A percentile compares a stretch with the other conserved stretches of the same genome.
Evolutionary conservation across 2,329 filamentous ascomycete species (phyloP).

Genomic region (Paraphaeosphaeria sporulosa): DNA sequence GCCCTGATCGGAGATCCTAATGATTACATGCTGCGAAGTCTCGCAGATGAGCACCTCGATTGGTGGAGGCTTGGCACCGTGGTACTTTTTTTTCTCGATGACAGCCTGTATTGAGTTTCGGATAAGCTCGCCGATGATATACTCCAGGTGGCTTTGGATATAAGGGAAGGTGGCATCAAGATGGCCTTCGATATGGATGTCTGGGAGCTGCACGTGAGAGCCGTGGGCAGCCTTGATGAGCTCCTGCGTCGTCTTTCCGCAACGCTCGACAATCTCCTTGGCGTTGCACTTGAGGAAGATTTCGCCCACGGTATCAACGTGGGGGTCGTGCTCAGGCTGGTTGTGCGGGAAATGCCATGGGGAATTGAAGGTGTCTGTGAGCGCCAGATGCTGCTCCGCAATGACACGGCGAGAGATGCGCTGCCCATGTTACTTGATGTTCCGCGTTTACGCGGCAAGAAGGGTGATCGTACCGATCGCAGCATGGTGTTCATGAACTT

Average conservation of each 20-base stretch:
- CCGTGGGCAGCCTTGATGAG: slow-evolving; percentile 80
- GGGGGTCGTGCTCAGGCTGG: slow-evolving; percentile 65
- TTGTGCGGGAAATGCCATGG: slow-evolving; percentile 88
- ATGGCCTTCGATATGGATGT: slow-evolving; percentile 84
- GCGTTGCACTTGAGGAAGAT: slow-evolving; percentile 94
- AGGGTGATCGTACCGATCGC: slow-evolving; percentile 72
- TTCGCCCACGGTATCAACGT: slow-evolving; percentile 89
- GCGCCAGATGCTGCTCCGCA: slow-evolving; percentile 92
- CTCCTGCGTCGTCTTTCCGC: slow-evolving; percentile 76
- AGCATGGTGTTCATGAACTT: slow-evolving; percentile 95
- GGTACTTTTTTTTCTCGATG: slow-evolving; percentile 72
- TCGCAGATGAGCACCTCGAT: slow-evolving; percentile 96
- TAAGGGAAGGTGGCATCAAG: slow-evolving; percentile 92
- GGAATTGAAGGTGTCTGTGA: slow-evolving; percentile 92
- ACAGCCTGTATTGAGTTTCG: slow-evolving; percentile 95
- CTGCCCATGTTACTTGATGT: slow-evolving; percentile 52
- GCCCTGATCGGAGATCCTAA: slow-evolving; percentile 93
- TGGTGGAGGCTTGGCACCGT: slow-evolving; percentile 68
- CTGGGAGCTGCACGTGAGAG: slow-evolving; percentile 73
- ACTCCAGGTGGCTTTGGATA: slow-evolving; percentile 94
- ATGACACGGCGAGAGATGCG: slow-evolving; percentile 95
- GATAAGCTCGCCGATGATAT: slow-evolving; percentile 93
- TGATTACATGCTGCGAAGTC: slow-evolving; percentile 91
- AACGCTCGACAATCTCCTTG: slow-evolving; percentile 84
- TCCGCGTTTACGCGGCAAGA: neutral